Conservation (phyloP, 1,139 yeast species). For the Sugiyamaella japonica region DNA sequence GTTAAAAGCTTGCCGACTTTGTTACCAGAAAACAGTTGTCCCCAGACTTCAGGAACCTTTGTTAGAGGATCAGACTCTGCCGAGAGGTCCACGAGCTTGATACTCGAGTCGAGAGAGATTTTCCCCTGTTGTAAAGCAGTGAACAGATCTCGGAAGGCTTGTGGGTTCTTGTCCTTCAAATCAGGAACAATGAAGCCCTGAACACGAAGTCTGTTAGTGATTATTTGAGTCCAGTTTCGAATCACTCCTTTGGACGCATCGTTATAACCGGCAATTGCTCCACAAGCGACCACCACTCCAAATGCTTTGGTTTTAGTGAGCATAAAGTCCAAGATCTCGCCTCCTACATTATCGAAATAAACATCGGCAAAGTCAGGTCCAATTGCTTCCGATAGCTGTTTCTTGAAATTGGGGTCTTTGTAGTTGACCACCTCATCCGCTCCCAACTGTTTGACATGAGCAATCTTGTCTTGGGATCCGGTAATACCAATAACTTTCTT, state of each 20-base stretch:
- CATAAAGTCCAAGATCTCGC: constrained; percentile 54
- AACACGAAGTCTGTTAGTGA: constrained; percentile 50
- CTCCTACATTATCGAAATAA: constrained; percentile 56
- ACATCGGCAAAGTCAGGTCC: constrained; percentile 32
- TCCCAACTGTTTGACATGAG: constrained; percentile 57
- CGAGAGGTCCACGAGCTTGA: constrained; percentile 5
- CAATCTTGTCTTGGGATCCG: constrained; percentile 58
- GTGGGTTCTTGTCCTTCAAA: constrained; percentile 8
- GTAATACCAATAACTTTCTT: constrained; percentile 63
- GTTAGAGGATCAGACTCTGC: constrained; percentile 1
- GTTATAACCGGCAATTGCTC: constrained; percentile 62
- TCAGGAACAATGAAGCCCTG: constrained; percentile 49
- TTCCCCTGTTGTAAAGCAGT: constrained; percentile 9
- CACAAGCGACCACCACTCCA: constrained; percentile 50
- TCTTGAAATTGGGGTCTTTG: constrained; percentile 48
- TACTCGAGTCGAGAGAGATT: constrained; percentile 4
- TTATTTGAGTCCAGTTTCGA: constrained; percentile 47
- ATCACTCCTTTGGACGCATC: constrained; percentile 42
- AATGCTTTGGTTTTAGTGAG: constrained; percentile 41
- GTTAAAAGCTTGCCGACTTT: constrained; percentile 13
- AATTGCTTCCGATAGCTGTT: constrained; percentile 48
- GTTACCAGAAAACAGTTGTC: constrained; percentile 5
- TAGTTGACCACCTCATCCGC: constrained; percentile 56
- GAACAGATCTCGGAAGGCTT: constrained; percentile 5
- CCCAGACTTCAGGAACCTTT: constrained; percentile 10